Percentiles rank a stretch among this genome's conserved stretches.
These are phyloP conservation scores for Datura wrightii DNA, from an alignment of 257 asterid genomes.

Conservation along the genomic window DNA sequence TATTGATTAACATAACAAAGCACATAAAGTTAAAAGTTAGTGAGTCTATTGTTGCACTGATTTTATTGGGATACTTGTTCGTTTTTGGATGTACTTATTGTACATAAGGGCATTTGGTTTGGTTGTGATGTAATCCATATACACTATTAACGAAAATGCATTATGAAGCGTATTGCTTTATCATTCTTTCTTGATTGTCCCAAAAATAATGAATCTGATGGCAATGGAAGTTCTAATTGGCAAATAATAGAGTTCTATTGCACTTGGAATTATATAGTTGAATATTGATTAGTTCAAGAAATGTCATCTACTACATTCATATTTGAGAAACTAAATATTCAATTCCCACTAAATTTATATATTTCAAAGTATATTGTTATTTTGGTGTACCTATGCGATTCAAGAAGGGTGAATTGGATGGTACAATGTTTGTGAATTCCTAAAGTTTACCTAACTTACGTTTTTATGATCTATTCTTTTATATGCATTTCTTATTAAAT, in stretches of 20 bases:
- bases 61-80: not conserved
- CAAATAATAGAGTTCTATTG: not conserved
- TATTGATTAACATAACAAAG: not conserved
- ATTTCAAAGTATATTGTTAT: too few relatives aligned
- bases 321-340: not conserved
- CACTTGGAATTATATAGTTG: not conserved
- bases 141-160: not conserved
- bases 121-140: not conserved
- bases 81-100: conserved; percentile 15
- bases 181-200: not conserved
- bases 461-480: too few relatives aligned
- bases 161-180: not conserved
- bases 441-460: too few relatives aligned
- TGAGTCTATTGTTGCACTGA: not conserved
- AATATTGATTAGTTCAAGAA: not conserved
- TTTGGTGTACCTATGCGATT: too few relatives aligned
- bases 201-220: not conserved
- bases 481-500: too few relatives aligned
- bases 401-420: too few relatives aligned
- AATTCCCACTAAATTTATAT: not conserved
- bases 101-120: not conserved
- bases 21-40: not conserved
- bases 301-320: not conserved
- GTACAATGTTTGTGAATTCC: too few relatives aligned
- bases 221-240: not conserved